Conservation (phyloP, 2,329 filamentous ascomycete species). For the Paracorniculantispora psalliotae region DNA sequence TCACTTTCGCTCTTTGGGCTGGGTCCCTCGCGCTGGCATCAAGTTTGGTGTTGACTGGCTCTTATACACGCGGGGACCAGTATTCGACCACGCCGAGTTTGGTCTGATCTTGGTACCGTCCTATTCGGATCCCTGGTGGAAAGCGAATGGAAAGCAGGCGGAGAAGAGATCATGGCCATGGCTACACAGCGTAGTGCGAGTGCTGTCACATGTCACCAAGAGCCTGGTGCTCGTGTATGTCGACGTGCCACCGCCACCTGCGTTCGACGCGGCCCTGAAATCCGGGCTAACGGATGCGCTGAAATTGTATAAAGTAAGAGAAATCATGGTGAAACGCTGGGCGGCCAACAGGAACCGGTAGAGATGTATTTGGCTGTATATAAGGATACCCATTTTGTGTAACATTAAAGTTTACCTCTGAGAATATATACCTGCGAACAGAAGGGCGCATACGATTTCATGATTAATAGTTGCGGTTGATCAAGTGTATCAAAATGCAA, state of each 20-base stretch:
- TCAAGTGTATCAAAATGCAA: too few species aligned
- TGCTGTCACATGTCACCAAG: constrained; percentile 86
- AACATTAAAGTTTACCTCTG: background rate
- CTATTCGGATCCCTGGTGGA: constrained; percentile 73
- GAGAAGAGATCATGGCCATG: constrained; percentile 64
- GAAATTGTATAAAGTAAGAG: constrained; percentile 68
- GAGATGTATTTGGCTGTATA: constrained; percentile 9
- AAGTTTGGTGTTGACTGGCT: constrained; percentile 95
- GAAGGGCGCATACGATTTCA: background rate
- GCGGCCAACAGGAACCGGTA: constrained; percentile 68
- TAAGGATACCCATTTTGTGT: constrained; percentile 12
- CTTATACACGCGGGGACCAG: constrained; percentile 88
- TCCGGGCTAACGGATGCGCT: constrained; percentile 60
- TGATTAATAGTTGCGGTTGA: background rate
- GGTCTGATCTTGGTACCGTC: constrained; percentile 79
- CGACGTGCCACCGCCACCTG: constrained; percentile 70
- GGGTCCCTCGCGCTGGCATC: constrained; percentile 86
- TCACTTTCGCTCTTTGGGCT: constrained; percentile 91
- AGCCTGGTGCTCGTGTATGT: constrained; percentile 87
- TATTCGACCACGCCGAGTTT: constrained; percentile 94
- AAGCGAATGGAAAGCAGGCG: constrained; percentile 45
- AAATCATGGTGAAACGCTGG: constrained; percentile 80
- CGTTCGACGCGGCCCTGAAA: constrained; percentile 37
- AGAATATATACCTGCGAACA: background rate
- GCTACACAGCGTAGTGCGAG: constrained; percentile 85